Evolutionary conservation across 2,329 filamentous ascomycete species (phyloP).

Genomic region (Cordyceps cateniannulata): DNA sequence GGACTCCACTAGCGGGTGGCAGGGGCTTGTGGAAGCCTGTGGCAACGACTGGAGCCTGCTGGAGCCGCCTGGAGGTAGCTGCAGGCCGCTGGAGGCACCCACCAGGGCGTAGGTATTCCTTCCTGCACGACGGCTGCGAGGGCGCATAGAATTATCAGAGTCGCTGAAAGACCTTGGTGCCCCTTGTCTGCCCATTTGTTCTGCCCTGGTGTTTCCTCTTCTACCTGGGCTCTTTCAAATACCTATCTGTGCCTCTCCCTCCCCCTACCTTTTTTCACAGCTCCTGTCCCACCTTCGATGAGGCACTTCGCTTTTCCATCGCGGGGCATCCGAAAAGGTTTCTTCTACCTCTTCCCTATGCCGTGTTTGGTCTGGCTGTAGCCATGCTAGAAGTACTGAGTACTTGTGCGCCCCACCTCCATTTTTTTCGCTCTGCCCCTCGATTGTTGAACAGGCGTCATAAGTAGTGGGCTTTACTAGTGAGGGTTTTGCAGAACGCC

Average conservation of each 20-base stretch:
- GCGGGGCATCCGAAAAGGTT: slow-evolving; percentile 16
- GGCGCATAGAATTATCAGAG: not conserved
- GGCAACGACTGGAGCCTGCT: slow-evolving; percentile 21
- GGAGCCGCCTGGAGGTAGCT: slow-evolving; percentile 6
- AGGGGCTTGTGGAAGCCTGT: slow-evolving; percentile 30
- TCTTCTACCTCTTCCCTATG: slow-evolving; percentile 13
- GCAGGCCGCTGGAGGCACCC: not conserved
- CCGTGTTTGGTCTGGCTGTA: not conserved
- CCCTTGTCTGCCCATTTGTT: not conserved
- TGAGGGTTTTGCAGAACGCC: not conserved
- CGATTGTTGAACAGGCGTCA: slow-evolving; percentile 8
- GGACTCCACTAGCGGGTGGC: slow-evolving; percentile 29
- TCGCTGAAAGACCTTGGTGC: not conserved
- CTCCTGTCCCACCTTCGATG: slow-evolving; percentile 1
- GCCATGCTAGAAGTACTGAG: slow-evolving; percentile 8
- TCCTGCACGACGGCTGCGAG: not conserved
- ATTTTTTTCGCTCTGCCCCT: slow-evolving; percentile 14
- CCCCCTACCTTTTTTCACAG: no score
- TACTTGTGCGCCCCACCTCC: slow-evolving; percentile 14
- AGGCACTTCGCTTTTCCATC: slow-evolving; percentile 8
- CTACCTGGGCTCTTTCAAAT: not conserved
- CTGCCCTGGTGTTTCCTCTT: not conserved
- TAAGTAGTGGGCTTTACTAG: not conserved
- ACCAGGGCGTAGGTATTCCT: slow-evolving; percentile 2
- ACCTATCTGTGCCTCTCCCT: not conserved